Evolutionary conservation across 257 asterid species (phyloP).

Genomic region (Rhazya stricta): DNA sequence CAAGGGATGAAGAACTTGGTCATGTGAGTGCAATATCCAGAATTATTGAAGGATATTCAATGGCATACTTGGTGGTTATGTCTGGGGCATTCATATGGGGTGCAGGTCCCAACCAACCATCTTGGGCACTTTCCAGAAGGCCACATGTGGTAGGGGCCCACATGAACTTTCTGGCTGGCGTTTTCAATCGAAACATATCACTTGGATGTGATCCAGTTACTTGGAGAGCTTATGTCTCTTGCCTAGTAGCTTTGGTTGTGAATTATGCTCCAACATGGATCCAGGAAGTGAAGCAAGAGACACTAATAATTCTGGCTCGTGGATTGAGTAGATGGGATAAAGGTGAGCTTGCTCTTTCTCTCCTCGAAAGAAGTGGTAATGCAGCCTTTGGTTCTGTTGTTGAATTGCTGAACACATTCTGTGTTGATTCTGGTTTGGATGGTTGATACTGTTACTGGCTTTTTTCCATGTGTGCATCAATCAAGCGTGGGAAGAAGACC

Average conservation of each 20-base stretch:
- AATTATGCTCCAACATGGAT: slow-evolving; percentile 14
- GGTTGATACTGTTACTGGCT: neutral
- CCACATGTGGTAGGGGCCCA: slow-evolving; percentile 6
- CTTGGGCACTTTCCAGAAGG: slow-evolving; percentile 5
- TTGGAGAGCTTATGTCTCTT: slow-evolving; percentile 20
- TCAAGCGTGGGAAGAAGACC: no score
- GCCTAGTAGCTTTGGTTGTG: slow-evolving; percentile 14
- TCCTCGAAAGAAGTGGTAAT: slow-evolving; percentile 18
- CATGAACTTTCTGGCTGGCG: slow-evolving; percentile 17
- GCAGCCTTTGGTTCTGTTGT: slow-evolving; percentile 18
- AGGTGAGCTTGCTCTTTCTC: slow-evolving; percentile 13
- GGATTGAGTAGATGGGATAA: slow-evolving; percentile 20
- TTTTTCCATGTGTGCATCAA: no score
- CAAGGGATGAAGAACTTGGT: neutral
- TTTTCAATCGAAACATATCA: slow-evolving; percentile 5
- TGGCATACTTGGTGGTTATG: slow-evolving; percentile 17
- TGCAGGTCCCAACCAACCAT: slow-evolving; percentile 1
- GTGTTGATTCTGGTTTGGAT: neutral
- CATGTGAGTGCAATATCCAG: slow-evolving; percentile 1
- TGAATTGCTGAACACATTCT: slow-evolving; percentile 10
- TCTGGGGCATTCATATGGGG: slow-evolving; percentile 20
- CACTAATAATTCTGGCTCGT: slow-evolving; percentile 8
- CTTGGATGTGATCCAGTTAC: slow-evolving; percentile 17
- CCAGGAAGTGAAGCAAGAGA: slow-evolving; percentile 17
- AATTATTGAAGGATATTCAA: slow-evolving; percentile 13